A percentile compares a stretch with the other conserved stretches of the same genome.
Evolutionary conservation across 148 eudicot species (phyloP).

Genomic region (Camellia japonica): DNA sequence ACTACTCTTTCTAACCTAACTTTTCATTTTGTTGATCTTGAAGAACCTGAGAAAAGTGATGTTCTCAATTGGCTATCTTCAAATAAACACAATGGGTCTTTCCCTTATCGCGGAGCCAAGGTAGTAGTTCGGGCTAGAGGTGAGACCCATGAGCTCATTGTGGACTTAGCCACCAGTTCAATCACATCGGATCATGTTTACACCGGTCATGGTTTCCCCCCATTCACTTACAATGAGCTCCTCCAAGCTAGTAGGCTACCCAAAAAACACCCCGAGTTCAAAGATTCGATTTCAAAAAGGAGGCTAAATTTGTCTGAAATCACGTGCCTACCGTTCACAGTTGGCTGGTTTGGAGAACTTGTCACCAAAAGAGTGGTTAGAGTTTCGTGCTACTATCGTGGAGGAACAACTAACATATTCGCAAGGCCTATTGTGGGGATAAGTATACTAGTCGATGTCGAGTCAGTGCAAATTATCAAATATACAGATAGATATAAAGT

Average conservation of each 20-base stretch:
- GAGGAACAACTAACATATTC: conserved; percentile 63
- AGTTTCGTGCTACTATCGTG: conserved; percentile 62
- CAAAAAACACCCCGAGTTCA: conserved; percentile 34
- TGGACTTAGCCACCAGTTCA: conserved; percentile 42
- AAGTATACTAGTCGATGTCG: conserved; percentile 52
- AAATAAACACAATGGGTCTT: conserved; percentile 17
- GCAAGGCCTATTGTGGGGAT: conserved; percentile 75
- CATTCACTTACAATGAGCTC: conserved; percentile 55
- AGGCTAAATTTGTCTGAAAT: conserved; percentile 64
- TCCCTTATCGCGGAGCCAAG: conserved; percentile 55
- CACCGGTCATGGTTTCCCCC: conserved; percentile 68
- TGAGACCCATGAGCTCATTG: conserved; percentile 53
- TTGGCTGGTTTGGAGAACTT: conserved; percentile 77
- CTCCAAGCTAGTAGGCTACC: conserved; percentile 47
- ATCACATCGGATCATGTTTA: conserved; percentile 47
- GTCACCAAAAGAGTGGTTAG: conserved; percentile 46
- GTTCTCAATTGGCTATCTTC: conserved; percentile 56
- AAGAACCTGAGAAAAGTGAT: conserved; percentile 64
- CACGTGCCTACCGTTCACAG: conserved; percentile 65
- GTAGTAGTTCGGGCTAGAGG: conserved; percentile 59
- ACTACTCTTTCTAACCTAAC: conserved; percentile 40
- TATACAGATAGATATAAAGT: conserved; percentile 40
- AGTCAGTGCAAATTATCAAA: conserved; percentile 33
- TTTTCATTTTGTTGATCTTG: conserved; percentile 76
- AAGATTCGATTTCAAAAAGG: conserved; percentile 49